phyloP scores from a whole-genome alignment of 495 filamentous ascomycete species.

The Penicillium manginii region DNA sequence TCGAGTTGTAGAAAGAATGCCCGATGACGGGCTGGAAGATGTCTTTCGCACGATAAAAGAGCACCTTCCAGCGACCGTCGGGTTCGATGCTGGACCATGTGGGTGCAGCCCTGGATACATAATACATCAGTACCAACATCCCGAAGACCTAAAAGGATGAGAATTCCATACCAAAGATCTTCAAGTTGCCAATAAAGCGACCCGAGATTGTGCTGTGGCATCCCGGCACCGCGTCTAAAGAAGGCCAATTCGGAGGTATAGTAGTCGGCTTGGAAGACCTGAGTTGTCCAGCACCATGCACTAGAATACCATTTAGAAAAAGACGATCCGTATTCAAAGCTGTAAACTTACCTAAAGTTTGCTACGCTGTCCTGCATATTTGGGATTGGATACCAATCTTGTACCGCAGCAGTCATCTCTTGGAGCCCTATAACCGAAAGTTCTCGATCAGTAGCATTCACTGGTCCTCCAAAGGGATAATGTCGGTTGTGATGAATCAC shows the following conservation, averaged over 20 bases:
- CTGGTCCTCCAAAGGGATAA: conserved; percentile 53
- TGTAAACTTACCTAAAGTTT: conserved; percentile 52
- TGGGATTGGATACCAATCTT: conserved; percentile 64
- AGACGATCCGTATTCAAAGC: neutral
- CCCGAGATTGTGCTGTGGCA: conserved; percentile 63
- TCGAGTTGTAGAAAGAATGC: conserved; percentile 62
- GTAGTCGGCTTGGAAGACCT: conserved; percentile 71
- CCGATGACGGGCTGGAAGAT: conserved; percentile 64
- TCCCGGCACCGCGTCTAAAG: conserved; percentile 66
- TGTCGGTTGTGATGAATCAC: conserved; percentile 70
- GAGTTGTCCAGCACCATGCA: conserved; percentile 69
- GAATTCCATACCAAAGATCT: conserved; percentile 61
- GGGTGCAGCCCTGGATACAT: conserved; percentile 42
- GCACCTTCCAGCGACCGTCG: conserved; percentile 66
- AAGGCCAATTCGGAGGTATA: conserved; percentile 67
- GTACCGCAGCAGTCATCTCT: conserved; percentile 65
- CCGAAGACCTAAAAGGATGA: neutral
- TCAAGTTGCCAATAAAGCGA: conserved; percentile 72
- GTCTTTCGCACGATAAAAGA: conserved; percentile 63
- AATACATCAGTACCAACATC: neutral
- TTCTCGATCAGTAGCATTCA: conserved; percentile 44
- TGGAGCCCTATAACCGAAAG: conserved; percentile 51
- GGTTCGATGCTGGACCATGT: conserved; percentile 69
- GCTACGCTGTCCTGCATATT: conserved; percentile 56
- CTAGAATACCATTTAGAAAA: conserved; percentile 25